These are phyloP conservation scores for Primulina eburnea DNA, from an alignment of 257 asterid species.

Conservation along the genomic window DNA sequence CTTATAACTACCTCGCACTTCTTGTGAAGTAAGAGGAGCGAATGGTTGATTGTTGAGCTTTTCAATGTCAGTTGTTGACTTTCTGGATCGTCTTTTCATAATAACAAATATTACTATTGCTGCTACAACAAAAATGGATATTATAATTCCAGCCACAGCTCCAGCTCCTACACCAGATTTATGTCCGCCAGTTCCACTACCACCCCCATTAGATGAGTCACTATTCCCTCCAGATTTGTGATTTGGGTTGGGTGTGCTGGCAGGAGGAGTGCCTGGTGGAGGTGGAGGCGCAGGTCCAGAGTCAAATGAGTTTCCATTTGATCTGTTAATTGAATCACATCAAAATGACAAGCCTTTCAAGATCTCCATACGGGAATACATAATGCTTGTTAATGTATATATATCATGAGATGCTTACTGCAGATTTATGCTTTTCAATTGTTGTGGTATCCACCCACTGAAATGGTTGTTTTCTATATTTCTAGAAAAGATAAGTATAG, in stretches of 20 bases:
- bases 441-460: slow-evolving; percentile 82
- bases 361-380: neutral
- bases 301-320: slow-evolving; percentile 68
- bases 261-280: slow-evolving; percentile 94
- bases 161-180: slow-evolving; percentile 81
- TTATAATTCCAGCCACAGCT: slow-evolving; percentile 86
- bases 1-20: slow-evolving; percentile 48
- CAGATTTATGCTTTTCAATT: slow-evolving; percentile 64
- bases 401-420: slow-evolving; percentile 42
- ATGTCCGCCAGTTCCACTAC: slow-evolving; percentile 35
- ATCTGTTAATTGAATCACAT: slow-evolving; percentile 37
- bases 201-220: slow-evolving; percentile 41
- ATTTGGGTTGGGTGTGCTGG: slow-evolving; percentile 46
- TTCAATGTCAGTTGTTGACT: slow-evolving; percentile 54
- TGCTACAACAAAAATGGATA: slow-evolving; percentile 69
- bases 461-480: slow-evolving; percentile 85
- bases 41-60: slow-evolving; percentile 68
- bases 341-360: slow-evolving; percentile 15
- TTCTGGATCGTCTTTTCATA: slow-evolving; percentile 60
- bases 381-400: neutral
- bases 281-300: slow-evolving; percentile 95
- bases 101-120: slow-evolving; percentile 71
- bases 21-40: slow-evolving; percentile 64
- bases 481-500: slow-evolving; percentile 33
- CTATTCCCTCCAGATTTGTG: slow-evolving; percentile 48